Base-by-base conservation (phyloP, 78 protist species). In the Chrysochromulina parva region DNA sequence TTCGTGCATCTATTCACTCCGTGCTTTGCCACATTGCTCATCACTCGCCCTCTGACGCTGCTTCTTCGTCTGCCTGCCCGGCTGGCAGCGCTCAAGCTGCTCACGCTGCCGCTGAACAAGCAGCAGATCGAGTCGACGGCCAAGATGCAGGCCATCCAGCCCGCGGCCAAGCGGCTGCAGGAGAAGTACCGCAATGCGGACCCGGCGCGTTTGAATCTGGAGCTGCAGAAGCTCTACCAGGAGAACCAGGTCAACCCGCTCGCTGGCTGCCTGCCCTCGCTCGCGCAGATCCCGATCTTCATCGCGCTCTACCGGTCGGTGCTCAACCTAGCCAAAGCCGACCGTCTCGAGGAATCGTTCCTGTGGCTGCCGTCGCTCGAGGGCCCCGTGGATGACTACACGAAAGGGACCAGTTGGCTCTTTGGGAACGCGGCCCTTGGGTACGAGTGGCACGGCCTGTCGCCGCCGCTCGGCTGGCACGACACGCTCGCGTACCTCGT, bases 191-290 rank as follows among this genome's bases (percentile, higher is more conserved):
- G 58, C 47, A 47, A 76, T 47, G 26, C 57, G 38, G 82, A 76
- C 85, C 85, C 85, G 14, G 60, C 57, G 11, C 26, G 60, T 1
- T 28, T 76, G 22, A 48, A 76, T 3, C 14, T 7, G 13, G 60
- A 76, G 59, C 57, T 52, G 59, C 57, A 52, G 38, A 76, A 52
- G 85, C 85, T 76, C 58, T 76, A 76, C 58, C 28, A 6, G 38
- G 85, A 76, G 13, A 76, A 76, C 59, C 20, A 48, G 85, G 85
- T 76, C 59, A 76, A 76, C 85, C 85, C 85, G 85, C 85, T 76
- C 38, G 85, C 85, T 3, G 85, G 85, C 55, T 76, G 85, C 58
- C 60, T 76, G 22, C 85, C 85, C 13, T 5, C 85, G 9, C 59
- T 76, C 11, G 60, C 59, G 60, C 84, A 76, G 85, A 76, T 76